phyloP scores from a whole-genome alignment of 345 rosid species.

The Lumnitzera littorea region DNA sequence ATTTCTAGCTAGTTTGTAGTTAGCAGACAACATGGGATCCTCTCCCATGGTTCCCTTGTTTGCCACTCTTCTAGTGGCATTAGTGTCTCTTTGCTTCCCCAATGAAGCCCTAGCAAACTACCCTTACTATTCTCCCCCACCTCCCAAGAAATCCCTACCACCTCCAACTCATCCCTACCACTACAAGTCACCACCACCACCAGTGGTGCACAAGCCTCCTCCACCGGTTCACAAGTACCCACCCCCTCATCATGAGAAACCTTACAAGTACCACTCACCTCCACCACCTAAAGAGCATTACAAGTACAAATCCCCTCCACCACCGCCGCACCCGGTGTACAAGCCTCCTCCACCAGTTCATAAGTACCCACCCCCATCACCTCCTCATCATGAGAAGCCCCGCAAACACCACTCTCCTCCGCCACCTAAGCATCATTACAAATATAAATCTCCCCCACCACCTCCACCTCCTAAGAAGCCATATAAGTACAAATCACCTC shows the following conservation, averaged over 20 bases:
- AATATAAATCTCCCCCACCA: constrained; percentile 9
- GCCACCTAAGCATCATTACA: background rate
- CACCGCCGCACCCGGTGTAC: background rate
- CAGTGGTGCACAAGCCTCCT: constrained; percentile 1
- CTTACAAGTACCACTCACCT: constrained; percentile 17
- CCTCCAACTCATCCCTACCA: constrained; percentile 16
- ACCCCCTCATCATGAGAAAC: background rate
- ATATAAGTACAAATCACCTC: constrained; percentile 14
- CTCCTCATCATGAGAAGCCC: too few relatives aligned
- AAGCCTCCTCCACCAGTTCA: too few relatives aligned
- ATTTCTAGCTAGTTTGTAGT: background rate
- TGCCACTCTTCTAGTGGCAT: constrained; percentile 34
- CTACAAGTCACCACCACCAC: constrained; percentile 24
- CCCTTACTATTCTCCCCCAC: constrained; percentile 29
- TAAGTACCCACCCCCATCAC: too few relatives aligned
- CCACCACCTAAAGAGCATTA: constrained; percentile 4
- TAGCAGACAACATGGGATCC: constrained; percentile 28
- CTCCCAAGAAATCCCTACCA: constrained; percentile 20
- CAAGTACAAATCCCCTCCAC: background rate
- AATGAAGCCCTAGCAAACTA: constrained; percentile 31
- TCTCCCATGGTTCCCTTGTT: constrained; percentile 40
- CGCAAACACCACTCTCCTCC: constrained; percentile 19
- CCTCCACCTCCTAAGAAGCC: constrained; percentile 15
- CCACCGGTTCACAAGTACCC: constrained; percentile 10
- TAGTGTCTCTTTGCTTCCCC: constrained; percentile 40